phyloP scores from a whole-genome alignment of 257 asterid genomes.

The Solanum bulbocastanum region DNA sequence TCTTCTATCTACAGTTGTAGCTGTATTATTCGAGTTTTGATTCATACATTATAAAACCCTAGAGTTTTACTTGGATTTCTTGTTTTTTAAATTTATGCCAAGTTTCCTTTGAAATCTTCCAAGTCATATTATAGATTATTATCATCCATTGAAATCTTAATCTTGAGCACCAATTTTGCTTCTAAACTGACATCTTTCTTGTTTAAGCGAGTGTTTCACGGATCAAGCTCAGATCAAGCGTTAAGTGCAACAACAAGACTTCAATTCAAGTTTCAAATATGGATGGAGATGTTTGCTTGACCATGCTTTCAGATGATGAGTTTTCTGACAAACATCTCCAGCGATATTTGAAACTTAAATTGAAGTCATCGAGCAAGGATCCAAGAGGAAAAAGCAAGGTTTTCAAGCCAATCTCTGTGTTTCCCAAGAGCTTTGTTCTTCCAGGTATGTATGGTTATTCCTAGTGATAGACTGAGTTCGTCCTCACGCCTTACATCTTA shows the following conservation, averaged over 20 bases:
- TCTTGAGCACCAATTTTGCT: neutral
- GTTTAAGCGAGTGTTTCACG: conserved; percentile 18
- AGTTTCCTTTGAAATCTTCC: neutral
- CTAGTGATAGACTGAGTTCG: too few species aligned
- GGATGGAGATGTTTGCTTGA: conserved; percentile 24
- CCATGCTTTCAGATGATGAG: conserved; percentile 23
- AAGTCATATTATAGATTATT: too few species aligned
- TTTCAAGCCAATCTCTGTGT: too few species aligned
- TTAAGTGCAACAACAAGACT: conserved; percentile 20
- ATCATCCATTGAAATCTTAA: too few species aligned
- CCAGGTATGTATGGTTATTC: too few species aligned
- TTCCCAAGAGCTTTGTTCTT: too few species aligned
- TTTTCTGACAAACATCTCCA: neutral
- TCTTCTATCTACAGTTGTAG: neutral
- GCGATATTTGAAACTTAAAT: too few species aligned
- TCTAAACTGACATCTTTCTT: neutral
- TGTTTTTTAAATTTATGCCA: neutral
- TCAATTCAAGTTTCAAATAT: conserved; percentile 22
- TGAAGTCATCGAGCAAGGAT: too few species aligned
- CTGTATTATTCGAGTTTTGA: neutral
- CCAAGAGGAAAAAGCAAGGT: too few species aligned
- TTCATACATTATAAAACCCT: neutral
- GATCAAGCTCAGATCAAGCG: conserved; percentile 12
- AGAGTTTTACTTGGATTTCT: neutral
- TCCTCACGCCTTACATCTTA: too few species aligned